Percentiles rank a stretch among this genome's conserved stretches.
These are phyloP conservation scores for Penstemon newberryi DNA, from an alignment of 257 asterid species.

Conservation along the genomic window DNA sequence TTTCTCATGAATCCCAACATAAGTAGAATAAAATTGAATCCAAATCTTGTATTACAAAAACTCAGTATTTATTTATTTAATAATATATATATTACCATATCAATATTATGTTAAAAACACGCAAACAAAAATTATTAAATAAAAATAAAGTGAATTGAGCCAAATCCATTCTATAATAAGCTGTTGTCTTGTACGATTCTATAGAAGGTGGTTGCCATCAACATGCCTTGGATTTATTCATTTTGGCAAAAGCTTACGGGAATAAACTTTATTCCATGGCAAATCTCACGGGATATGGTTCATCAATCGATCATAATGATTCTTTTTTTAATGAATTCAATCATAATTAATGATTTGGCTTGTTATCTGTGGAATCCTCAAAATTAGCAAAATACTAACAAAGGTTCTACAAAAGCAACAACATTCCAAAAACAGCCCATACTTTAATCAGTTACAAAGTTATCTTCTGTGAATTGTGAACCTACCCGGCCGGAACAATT, in stretches of 20 bases:
- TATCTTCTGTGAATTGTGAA: not conserved
- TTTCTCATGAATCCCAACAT: too few species aligned
- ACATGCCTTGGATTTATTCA: not conserved
- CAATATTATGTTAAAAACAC: too few species aligned
- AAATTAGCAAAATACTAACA: not conserved
- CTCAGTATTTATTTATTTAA: too few species aligned
- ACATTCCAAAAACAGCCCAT: not conserved
- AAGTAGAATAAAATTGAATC: too few species aligned
- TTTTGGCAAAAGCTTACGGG: not conserved
- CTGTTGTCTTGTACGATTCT: too few species aligned
- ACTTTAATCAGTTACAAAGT: not conserved
- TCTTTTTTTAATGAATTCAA: too few species aligned
- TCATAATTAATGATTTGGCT: not conserved
- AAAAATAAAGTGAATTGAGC: too few species aligned
- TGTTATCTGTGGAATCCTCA: not conserved
- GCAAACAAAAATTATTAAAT: too few species aligned
- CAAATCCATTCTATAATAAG: too few species aligned
- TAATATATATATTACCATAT: too few species aligned
- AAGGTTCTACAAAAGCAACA: not conserved
- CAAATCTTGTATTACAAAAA: too few species aligned
- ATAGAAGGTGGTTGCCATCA: not conserved
- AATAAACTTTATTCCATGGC: not conserved
- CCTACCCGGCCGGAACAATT: not conserved
- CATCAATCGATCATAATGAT: too few species aligned
- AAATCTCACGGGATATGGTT: slow-evolving; percentile 7